These are phyloP conservation scores for Fraxinus floribunda DNA, from an alignment of 305 asterid species.

Conservation along the genomic window DNA sequence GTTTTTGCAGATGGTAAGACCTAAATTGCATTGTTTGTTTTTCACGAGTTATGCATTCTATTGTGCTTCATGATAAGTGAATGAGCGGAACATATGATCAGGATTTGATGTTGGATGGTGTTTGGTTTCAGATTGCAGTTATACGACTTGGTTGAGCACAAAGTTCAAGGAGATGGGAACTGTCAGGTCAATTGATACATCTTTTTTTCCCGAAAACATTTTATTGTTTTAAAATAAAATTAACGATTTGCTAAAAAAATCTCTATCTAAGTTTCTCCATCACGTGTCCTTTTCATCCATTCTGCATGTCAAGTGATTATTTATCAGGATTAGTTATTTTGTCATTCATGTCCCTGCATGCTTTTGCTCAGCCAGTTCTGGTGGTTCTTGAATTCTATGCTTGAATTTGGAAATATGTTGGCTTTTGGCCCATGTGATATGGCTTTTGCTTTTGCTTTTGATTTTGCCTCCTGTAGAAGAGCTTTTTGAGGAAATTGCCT, in stretches of 20 bases:
- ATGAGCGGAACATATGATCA: conserved; percentile 20
- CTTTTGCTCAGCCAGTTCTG: neutral
- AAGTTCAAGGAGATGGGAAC: conserved; percentile 86
- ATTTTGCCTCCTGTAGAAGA: neutral
- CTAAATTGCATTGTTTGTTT: neutral
- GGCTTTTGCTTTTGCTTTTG: neutral
- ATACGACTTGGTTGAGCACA: conserved; percentile 83
- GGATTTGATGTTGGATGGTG: conserved; percentile 27
- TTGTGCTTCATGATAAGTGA: neutral
- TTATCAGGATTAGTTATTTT: neutral
- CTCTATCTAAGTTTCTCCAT: neutral
- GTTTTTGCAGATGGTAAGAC: neutral
- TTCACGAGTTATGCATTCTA: neutral
- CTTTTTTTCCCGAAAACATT: neutral
- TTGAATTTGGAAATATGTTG: neutral
- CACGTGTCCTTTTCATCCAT: neutral
- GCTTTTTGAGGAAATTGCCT: neutral
- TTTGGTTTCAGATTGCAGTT: conserved; percentile 70
- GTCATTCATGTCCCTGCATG: neutral
- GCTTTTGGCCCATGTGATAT: neutral
- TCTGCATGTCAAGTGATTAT: neutral
- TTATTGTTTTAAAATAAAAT: neutral
- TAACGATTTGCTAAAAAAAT: neutral
- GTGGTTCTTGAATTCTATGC: neutral
- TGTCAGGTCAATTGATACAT: conserved; percentile 58